A percentile compares a stretch with the other conserved stretches of the same genome.
Evolutionary conservation across 1,284 basidiomycete species (phyloP).

Genomic region (Leccinum colubrinum): DNA sequence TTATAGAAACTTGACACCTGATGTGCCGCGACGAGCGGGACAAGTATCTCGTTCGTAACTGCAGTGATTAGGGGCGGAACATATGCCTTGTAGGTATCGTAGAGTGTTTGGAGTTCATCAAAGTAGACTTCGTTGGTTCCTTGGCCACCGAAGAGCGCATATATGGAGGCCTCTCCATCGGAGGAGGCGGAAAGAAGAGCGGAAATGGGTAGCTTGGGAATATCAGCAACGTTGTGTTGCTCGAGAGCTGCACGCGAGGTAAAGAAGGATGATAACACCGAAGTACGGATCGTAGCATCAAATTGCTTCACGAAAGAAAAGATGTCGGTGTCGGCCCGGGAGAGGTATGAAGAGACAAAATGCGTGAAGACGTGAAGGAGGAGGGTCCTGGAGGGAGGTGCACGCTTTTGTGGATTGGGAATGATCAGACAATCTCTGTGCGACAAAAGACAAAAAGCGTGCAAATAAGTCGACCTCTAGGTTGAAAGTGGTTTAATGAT

Average conservation of each 20-base stretch:
- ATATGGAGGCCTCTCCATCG: slow-evolving; percentile 73
- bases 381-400: slow-evolving; percentile 45
- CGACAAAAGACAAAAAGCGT: slow-evolving; percentile 76
- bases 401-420: slow-evolving; percentile 53
- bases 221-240: slow-evolving; percentile 51
- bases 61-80: slow-evolving; percentile 69
- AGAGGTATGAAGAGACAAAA: slow-evolving; percentile 80
- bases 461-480: slow-evolving; percentile 74
- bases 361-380: slow-evolving; percentile 66
- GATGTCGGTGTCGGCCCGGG: slow-evolving; percentile 57
- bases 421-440: slow-evolving; percentile 57
- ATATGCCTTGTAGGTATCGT: slow-evolving; percentile 89
- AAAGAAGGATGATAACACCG: slow-evolving; percentile 82
- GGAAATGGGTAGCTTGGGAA: slow-evolving; percentile 66
- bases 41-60: slow-evolving; percentile 67
- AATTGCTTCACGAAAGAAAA: slow-evolving; percentile 63
- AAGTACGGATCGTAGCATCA: slow-evolving; percentile 74
- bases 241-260: slow-evolving; percentile 75
- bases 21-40: slow-evolving; percentile 68
- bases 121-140: slow-evolving; percentile 98
- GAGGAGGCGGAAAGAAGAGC: slow-evolving; percentile 75
- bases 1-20: slow-evolving; percentile 70
- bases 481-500: slow-evolving; percentile 53
- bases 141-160: slow-evolving; percentile 97
- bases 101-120: slow-evolving; percentile 90